Percentiles rank a stretch among this genome's conserved stretches.
Evolutionary conservation across 495 filamentous ascomycete species (phyloP).

Genomic region (Aspergillus homomorphus): DNA sequence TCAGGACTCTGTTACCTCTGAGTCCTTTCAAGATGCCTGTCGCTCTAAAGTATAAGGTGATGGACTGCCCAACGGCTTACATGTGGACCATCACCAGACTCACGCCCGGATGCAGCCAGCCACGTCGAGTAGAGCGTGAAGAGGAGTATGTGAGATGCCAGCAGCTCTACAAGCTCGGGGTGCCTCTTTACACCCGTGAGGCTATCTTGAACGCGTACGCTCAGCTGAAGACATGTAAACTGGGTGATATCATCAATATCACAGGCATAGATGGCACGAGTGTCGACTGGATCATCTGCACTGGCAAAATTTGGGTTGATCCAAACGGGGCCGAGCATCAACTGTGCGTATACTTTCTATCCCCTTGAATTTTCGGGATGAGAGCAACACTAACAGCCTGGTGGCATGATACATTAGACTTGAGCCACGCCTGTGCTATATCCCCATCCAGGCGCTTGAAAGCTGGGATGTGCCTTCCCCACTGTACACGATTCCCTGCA

Average conservation of each 20-base stretch:
- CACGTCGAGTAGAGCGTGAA: background rate
- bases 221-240: background rate
- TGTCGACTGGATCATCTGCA: background rate
- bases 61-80: background rate
- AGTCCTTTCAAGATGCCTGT: background rate
- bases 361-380: background rate
- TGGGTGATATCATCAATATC: background rate
- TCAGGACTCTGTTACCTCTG: no score
- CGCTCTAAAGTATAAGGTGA: background rate
- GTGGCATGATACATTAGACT: background rate
- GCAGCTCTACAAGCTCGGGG: background rate
- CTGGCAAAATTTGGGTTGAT: background rate
- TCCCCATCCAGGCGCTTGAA: conserved; percentile 1
- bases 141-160: background rate
- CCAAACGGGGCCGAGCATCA: background rate
- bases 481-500: background rate
- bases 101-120: background rate
- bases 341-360: background rate
- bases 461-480: background rate
- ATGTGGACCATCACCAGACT: background rate
- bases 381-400: background rate
- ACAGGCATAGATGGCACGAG: conserved; percentile 4
- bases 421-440: background rate
- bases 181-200: background rate
- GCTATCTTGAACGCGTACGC: background rate